Conservation (phyloP, 441 rosid species). For the Bocquillonia castaneifolia region DNA sequence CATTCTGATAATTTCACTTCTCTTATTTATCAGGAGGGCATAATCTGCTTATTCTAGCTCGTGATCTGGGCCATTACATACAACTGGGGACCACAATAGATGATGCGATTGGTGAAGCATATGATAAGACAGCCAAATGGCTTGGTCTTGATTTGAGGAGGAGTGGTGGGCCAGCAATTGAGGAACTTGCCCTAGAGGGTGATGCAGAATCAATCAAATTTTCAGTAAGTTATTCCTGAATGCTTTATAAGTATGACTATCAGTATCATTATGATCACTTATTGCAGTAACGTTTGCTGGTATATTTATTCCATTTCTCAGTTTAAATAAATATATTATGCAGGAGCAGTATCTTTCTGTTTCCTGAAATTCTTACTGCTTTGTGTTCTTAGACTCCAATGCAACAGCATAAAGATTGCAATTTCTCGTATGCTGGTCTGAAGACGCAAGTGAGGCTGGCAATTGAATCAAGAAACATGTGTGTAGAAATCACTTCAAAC, state of each 20-base stretch:
- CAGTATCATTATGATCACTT: not conserved
- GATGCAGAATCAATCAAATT: slow-evolving; percentile 70
- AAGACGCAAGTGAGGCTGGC: slow-evolving; percentile 93
- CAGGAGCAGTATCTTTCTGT: slow-evolving; percentile 2
- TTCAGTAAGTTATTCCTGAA: slow-evolving; percentile 43
- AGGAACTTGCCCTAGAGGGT: slow-evolving; percentile 87
- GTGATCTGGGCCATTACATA: slow-evolving; percentile 75
- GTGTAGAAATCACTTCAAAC: slow-evolving; percentile 21
- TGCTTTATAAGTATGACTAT: not conserved
- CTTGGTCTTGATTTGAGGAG: slow-evolving; percentile 87
- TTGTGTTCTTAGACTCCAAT: slow-evolving; percentile 62
- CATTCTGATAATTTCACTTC: not conserved
- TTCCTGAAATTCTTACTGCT: slow-evolving; percentile 6
- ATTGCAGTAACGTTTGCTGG: slow-evolving; percentile 11
- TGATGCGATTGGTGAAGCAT: slow-evolving; percentile 94
- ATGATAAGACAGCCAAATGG: slow-evolving; percentile 93
- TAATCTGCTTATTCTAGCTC: slow-evolving; percentile 79
- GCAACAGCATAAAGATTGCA: slow-evolving; percentile 89
- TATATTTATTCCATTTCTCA: slow-evolving; percentile 1
- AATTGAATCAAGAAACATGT: slow-evolving; percentile 81
- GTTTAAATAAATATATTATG: slow-evolving; percentile 5
- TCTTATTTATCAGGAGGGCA: slow-evolving; percentile 64
- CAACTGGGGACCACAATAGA: slow-evolving; percentile 94
- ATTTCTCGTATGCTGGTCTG: slow-evolving; percentile 93
- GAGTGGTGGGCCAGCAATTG: slow-evolving; percentile 96